Conservation (phyloP, 2,329 filamentous ascomycete genomes). For the Aureobasidium sp. region DNA sequence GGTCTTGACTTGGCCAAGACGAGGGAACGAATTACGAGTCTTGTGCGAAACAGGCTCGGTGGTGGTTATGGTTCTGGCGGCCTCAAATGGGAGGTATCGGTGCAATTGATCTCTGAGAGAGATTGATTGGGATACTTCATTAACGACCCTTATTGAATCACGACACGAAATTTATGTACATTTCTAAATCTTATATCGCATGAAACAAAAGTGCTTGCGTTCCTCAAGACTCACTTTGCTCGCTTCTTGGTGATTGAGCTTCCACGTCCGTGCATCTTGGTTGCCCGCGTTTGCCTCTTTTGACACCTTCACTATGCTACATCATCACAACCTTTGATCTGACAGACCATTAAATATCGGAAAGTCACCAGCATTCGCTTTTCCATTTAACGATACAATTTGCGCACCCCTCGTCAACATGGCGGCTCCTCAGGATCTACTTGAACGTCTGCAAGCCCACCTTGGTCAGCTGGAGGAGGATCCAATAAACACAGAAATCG, state of each 20-base stretch:
- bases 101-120: slow-evolving; percentile 62
- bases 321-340: background rate
- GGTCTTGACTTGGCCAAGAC: slow-evolving; percentile 61
- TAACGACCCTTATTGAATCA: slow-evolving; percentile 13
- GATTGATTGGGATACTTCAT: slow-evolving; percentile 20
- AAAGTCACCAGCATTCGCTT: background rate
- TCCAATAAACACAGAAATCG: slow-evolving; percentile 37
- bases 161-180: slow-evolving; percentile 8
- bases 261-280: background rate
- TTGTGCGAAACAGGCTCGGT: slow-evolving; percentile 79
- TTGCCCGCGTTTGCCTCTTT: slow-evolving; percentile 2
- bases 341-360: background rate
- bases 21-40: slow-evolving; percentile 64
- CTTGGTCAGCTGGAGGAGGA: slow-evolving; percentile 39
- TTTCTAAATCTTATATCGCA: background rate
- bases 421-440: slow-evolving; percentile 6
- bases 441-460: slow-evolving; percentile 32
- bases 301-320: background rate
- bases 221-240: background rate
- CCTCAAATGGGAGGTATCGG: slow-evolving; percentile 86
- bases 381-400: background rate
- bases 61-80: slow-evolving; percentile 79
- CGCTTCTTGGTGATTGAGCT: background rate
- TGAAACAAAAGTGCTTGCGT: background rate
- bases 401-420: background rate